These are phyloP conservation scores for Inosperma sp. DNA, from an alignment of 768 basidiomycete species.

Conservation along the genomic window DNA sequence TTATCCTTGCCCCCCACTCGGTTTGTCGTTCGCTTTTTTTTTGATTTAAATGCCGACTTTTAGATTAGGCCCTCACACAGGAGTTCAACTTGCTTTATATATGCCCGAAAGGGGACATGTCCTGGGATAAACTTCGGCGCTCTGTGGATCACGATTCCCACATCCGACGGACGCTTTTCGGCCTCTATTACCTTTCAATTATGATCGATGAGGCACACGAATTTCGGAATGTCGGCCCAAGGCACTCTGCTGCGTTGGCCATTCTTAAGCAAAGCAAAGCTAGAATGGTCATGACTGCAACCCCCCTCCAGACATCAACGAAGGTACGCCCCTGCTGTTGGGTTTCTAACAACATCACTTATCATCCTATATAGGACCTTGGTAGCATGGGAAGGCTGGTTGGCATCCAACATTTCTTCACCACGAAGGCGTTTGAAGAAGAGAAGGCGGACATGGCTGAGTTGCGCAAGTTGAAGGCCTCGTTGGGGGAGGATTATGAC, in stretches of 20 bases:
- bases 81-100: not conserved
- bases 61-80: not conserved
- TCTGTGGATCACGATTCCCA: not conserved
- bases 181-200: conserved; percentile 13
- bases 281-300: conserved; percentile 24
- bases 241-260: conserved; percentile 14
- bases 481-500: not conserved
- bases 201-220: conserved; percentile 24
- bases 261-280: conserved; percentile 12
- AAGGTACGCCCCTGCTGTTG: conserved; percentile 13
- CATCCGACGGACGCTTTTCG: conserved; percentile 14
- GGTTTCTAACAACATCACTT: not conserved
- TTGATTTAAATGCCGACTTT: not conserved
- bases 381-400: conserved; percentile 24
- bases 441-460: conserved; percentile 16
- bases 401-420: conserved; percentile 26
- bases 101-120: not conserved
- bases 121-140: not conserved
- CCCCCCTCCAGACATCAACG: conserved; percentile 25
- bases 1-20: conserved; percentile 24
- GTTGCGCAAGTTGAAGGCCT: not conserved
- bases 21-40: conserved; percentile 16
- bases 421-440: conserved; percentile 11
- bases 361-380: conserved; percentile 20
- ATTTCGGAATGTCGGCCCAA: conserved; percentile 17